Conservation (phyloP, 768 basidiomycete species). For the Leucosporidium yakuticum region DNA sequence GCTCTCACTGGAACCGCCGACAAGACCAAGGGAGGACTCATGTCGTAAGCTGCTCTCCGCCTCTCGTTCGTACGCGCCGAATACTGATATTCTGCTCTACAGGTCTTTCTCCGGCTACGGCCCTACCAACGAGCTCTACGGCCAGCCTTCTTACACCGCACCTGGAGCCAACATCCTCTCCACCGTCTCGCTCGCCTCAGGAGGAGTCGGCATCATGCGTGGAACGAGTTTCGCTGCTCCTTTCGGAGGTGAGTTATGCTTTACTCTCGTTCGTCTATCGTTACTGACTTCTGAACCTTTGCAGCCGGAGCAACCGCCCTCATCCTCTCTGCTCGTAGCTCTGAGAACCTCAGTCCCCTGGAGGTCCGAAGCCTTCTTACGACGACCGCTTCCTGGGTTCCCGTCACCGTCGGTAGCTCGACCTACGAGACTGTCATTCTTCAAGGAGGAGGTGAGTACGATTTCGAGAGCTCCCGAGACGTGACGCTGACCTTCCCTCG, state of each 20-base stretch:
- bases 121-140: conserved; percentile 56
- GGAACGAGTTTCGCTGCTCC: conserved; percentile 34
- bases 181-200: conserved; percentile 21
- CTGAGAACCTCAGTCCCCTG: conserved; percentile 29
- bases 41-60: neutral
- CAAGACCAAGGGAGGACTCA: neutral
- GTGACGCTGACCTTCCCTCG: too few species aligned
- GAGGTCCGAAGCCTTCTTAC: conserved; percentile 36
- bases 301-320: conserved; percentile 43
- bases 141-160: conserved; percentile 25
- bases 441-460: conserved; percentile 49
- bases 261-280: neutral
- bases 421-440: conserved; percentile 42
- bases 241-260: conserved; percentile 10
- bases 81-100: neutral
- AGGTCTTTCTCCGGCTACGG: conserved; percentile 50
- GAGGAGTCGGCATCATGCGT: conserved; percentile 26
- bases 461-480: too few species aligned
- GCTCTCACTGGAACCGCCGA: conserved; percentile 8
- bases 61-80: neutral
- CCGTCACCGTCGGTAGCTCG: neutral
- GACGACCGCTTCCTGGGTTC: conserved; percentile 27
- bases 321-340: conserved; percentile 40
- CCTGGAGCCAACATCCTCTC: conserved; percentile 34
- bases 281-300: too few species aligned